Evolutionary conservation across 225 moss, liverwort and hornwort genomes (phyloP), one percentile per base, ranked within the genome.

Genomic region (Sphagnum tenellum): DNA sequence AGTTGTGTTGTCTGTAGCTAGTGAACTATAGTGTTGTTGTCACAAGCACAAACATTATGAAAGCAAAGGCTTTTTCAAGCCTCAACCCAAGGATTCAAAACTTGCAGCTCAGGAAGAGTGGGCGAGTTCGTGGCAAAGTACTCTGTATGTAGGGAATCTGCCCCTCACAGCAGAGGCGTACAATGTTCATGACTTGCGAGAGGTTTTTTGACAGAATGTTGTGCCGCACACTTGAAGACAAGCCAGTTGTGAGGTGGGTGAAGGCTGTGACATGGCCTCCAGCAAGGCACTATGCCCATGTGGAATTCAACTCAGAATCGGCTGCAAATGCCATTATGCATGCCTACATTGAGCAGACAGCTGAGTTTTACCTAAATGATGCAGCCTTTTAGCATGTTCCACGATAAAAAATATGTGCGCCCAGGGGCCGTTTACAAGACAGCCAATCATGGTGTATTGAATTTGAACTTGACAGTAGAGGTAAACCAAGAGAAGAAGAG

Each of bases 401-500:
- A 60, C 49, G 60, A 69, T 48, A 60, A 69, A 56, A 61, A 69
- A 50, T 69, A 69, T 44, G 61, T 69, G 51, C 69, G 69, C 3
- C 69, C 69, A 6, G 69, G 69, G 10, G 69, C 69, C 11, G 4
- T 60, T 5, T 69, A 69, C 53, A 69, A 63, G 63, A 63, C 48
- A 12, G 49, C 4, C 29, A 5, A 4, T n/a, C 50, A 4, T 11
- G 63, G 12, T 4, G 5, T 50, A 12, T 49, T n/a, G 13, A 63
- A 12, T 5, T 9, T 3, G 12, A 47, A 10, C 46, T 49, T 63
- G 5, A 49, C 48, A 5, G 63, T 8, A 12, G 12, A 63, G 48
- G 2, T 8, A 10, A 45, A 61, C 46, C 44, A 61, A 9, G 61
- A 61, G 13, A 63, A 29, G 29, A 29, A 1, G 29, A 29, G 29